Conservation (phyloP, 495 filamentous ascomycete species). For the Penicillium turbatum region DNA sequence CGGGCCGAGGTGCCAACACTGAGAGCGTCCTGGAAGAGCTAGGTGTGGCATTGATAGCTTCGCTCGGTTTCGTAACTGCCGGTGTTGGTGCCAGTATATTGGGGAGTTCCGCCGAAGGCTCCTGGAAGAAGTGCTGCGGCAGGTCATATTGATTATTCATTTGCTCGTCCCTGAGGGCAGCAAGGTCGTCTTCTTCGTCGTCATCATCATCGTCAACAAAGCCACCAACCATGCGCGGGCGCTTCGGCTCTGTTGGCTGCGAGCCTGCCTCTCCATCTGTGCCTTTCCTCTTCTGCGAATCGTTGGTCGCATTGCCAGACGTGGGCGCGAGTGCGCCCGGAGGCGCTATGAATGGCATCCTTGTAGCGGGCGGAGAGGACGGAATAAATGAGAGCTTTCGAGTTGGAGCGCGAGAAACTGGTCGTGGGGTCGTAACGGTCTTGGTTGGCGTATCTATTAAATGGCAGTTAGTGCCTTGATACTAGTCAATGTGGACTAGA, state of each 20-base stretch:
- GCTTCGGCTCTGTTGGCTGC: constrained; percentile 35
- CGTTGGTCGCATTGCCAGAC: constrained; percentile 14
- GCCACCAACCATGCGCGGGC: constrained; percentile 42
- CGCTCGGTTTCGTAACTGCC: neutral
- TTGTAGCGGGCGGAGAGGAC: constrained; percentile 34
- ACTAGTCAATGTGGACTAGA: neutral
- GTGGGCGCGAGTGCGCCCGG: constrained; percentile 28
- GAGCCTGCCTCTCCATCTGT: constrained; percentile 30
- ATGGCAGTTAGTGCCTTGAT: constrained; percentile 8
- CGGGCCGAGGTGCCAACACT: constrained; percentile 12
- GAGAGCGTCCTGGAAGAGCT: constrained; percentile 8
- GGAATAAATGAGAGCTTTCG: constrained; percentile 20
- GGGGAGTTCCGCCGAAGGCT: constrained; percentile 4
- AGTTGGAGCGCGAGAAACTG: constrained; percentile 12
- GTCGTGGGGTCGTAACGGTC: constrained; percentile 27
- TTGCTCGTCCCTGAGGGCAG: constrained; percentile 29
- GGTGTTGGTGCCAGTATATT: constrained; percentile 8
- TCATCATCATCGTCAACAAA: constrained; percentile 48
- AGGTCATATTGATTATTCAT: constrained; percentile 38
- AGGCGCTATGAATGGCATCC: constrained; percentile 62
- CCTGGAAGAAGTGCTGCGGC: constrained; percentile 27
- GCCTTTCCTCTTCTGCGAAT: constrained; percentile 46
- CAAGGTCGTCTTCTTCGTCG: constrained; percentile 32
- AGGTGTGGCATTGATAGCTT: neutral
- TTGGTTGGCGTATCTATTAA: constrained; percentile 41